Evolutionary conservation across 805 yeast species (phyloP).

Genomic region (Zygoascus ofunaensis): DNA sequence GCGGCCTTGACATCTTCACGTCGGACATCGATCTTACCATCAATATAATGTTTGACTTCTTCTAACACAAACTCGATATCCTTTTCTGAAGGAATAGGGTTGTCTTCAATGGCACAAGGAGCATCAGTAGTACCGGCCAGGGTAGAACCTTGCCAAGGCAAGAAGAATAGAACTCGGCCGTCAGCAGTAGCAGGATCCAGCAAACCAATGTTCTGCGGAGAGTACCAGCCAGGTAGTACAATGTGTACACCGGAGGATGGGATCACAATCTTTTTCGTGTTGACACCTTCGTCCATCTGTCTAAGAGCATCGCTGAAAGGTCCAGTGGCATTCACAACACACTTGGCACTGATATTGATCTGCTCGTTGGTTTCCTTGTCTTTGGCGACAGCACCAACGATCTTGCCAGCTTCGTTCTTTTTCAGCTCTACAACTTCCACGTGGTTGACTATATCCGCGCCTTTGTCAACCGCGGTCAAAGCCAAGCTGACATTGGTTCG

Average conservation of each 20-base stretch:
- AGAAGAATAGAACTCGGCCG: slow-evolving; percentile 92
- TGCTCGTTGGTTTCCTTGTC: slow-evolving; percentile 48
- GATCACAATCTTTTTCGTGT: slow-evolving; percentile 62
- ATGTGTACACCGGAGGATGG: slow-evolving; percentile 94
- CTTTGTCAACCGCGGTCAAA: slow-evolving; percentile 71
- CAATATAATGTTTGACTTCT: slow-evolving; percentile 80
- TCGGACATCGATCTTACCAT: slow-evolving; percentile 66
- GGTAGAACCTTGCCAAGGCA: slow-evolving; percentile 97
- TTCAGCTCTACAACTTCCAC: slow-evolving; percentile 67
- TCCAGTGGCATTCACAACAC: slow-evolving; percentile 88
- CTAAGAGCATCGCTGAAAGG: slow-evolving; percentile 80
- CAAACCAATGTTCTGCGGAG: slow-evolving; percentile 79
- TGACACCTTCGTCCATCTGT: slow-evolving; percentile 58
- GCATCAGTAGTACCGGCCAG: slow-evolving; percentile 95
- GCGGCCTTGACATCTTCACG: slow-evolving; percentile 89
- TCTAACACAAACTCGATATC: slow-evolving; percentile 80
- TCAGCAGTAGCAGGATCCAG: slow-evolving; percentile 88
- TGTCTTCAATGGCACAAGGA: slow-evolving; percentile 39
- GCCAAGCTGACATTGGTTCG: slow-evolving; percentile 85
- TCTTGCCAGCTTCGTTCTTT: slow-evolving; percentile 53
- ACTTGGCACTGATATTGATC: slow-evolving; percentile 54
- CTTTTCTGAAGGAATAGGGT: slow-evolving; percentile 77
- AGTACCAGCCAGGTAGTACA: slow-evolving; percentile 83
- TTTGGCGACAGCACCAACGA: slow-evolving; percentile 66
- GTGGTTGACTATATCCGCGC: slow-evolving; percentile 86